These are phyloP conservation scores for Mucor circinelloides DNA, from an alignment of 371 early-diverging fungal species.

Conservation along the genomic window DNA sequence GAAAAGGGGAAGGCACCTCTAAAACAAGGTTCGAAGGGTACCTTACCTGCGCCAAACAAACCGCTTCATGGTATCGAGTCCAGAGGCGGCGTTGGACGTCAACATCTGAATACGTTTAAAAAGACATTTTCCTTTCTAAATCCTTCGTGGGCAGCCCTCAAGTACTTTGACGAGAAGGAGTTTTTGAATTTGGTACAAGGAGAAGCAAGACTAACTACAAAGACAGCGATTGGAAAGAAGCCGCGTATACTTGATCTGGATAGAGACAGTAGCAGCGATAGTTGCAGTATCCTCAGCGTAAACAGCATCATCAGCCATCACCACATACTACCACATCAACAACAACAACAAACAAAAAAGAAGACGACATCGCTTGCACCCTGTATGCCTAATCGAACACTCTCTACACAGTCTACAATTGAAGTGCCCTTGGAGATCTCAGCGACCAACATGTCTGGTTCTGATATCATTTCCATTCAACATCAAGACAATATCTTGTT, in stretches of 20 bases:
- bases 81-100: slow-evolving; percentile 35
- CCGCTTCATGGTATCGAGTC: slow-evolving; percentile 34
- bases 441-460: slow-evolving; percentile 12
- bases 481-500: neutral
- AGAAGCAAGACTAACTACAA: slow-evolving; percentile 12
- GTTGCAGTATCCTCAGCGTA: neutral
- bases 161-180: slow-evolving; percentile 39
- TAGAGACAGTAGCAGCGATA: neutral
- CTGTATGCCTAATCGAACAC: neutral
- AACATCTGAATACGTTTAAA: slow-evolving; percentile 22
- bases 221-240: slow-evolving; percentile 28
- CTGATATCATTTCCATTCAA: slow-evolving; percentile 5
- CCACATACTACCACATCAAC: neutral
- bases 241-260: slow-evolving; percentile 14
- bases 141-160: slow-evolving; percentile 39
- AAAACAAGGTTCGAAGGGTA: slow-evolving; percentile 38
- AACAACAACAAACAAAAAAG: slow-evolving; percentile 3
- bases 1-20: slow-evolving; percentile 43
- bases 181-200: slow-evolving; percentile 38
- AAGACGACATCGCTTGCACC: neutral
- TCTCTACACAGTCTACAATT: neutral
- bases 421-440: neutral
- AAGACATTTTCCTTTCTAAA: slow-evolving; percentile 35
- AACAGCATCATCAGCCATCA: neutral
- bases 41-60: slow-evolving; percentile 27